These are phyloP conservation scores for Aspergillus campestris DNA, from an alignment of 495 filamentous ascomycete genomes.

Conservation along the genomic window DNA sequence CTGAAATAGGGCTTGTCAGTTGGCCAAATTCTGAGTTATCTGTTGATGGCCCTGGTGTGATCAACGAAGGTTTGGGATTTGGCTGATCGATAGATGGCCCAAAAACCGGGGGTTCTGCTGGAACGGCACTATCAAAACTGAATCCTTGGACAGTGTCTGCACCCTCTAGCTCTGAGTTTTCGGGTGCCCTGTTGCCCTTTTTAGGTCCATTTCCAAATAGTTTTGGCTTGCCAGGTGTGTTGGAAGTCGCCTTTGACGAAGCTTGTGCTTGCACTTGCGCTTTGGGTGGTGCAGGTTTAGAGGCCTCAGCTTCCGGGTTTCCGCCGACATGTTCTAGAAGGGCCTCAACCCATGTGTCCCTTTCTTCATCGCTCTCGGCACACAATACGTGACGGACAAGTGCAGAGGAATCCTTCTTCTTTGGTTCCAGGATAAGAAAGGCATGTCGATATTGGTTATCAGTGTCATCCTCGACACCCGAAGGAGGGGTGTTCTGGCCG, in stretches of 20 bases:
- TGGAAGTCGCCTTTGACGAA: conserved; percentile 9
- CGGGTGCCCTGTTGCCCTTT: conserved; percentile 34
- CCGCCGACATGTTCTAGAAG: conserved; percentile 85
- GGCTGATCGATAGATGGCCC: conserved; percentile 43
- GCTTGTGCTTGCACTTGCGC: conserved; percentile 15
- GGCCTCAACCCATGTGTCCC: conserved; percentile 88
- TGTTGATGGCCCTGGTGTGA: conserved; percentile 17
- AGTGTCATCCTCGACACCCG: conserved; percentile 56
- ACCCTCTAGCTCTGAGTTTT: conserved; percentile 29
- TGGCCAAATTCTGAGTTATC: conserved; percentile 21
- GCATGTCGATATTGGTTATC: conserved; percentile 97
- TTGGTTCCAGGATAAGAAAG: conserved; percentile 89
- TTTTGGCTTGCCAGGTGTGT: conserved; percentile 19
- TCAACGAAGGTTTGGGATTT: conserved; percentile 24
- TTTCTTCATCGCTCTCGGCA: conserved; percentile 86
- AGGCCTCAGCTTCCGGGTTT: conserved; percentile 40
- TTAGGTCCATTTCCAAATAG: conserved; percentile 30
- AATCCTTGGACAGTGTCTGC: conserved; percentile 61
- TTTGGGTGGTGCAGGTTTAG: conserved; percentile 15
- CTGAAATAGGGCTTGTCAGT: conserved; percentile 7
- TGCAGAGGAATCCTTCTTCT: conserved; percentile 87
- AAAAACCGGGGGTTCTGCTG: conserved; percentile 59
- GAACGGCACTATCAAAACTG: conserved; percentile 75
- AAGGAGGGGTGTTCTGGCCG: conserved; percentile 49
- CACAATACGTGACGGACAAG: conserved; percentile 92